Conservation (phyloP, 2,329 filamentous ascomycete species). For the Fusarium armeniacum region DNA sequence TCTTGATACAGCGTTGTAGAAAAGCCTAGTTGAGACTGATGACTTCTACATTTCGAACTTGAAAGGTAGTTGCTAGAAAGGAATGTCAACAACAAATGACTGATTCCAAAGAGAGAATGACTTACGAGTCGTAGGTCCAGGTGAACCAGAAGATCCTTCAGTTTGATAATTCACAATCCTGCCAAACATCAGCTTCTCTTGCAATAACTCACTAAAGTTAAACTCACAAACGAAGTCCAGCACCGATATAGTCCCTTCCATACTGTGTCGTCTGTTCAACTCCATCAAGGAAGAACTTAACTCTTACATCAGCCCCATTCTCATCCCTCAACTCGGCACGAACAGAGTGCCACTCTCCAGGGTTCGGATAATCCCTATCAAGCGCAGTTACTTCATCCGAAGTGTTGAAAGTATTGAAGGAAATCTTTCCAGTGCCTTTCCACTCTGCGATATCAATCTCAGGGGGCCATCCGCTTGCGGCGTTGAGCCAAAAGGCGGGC, state of each 20-base stretch:
- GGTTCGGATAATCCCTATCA: constrained; percentile 31
- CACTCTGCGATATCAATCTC: constrained; percentile 43
- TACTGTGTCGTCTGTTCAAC: constrained; percentile 38
- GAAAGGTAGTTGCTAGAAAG: constrained; percentile 22
- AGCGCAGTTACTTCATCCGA: constrained; percentile 30
- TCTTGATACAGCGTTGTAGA: background rate
- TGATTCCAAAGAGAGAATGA: accelerated
- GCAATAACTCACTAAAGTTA: too few species aligned
- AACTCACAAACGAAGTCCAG: constrained; percentile 34
- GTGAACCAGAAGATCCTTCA: constrained; percentile 35
- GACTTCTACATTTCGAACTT: constrained; percentile 36
- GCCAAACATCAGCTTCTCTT: too few species aligned
- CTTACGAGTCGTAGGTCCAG: constrained; percentile 31
- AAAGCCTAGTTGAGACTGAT: constrained; percentile 36
- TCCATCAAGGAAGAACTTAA: constrained; percentile 42
- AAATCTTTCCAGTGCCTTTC: constrained; percentile 41
- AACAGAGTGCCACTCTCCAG: constrained; percentile 36
- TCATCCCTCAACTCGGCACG: constrained; percentile 39
- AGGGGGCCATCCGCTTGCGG: constrained; percentile 34
- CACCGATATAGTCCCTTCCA: constrained; percentile 35
- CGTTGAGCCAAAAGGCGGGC: constrained; percentile 44
- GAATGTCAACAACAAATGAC: background rate
- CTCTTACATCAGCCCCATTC: constrained; percentile 35
- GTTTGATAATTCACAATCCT: constrained; percentile 42
- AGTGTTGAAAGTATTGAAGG: constrained; percentile 42